These are phyloP conservation scores for Pythium biforme DNA, from an alignment of 352 stramenopile genomes.

Conservation along the genomic window DNA sequence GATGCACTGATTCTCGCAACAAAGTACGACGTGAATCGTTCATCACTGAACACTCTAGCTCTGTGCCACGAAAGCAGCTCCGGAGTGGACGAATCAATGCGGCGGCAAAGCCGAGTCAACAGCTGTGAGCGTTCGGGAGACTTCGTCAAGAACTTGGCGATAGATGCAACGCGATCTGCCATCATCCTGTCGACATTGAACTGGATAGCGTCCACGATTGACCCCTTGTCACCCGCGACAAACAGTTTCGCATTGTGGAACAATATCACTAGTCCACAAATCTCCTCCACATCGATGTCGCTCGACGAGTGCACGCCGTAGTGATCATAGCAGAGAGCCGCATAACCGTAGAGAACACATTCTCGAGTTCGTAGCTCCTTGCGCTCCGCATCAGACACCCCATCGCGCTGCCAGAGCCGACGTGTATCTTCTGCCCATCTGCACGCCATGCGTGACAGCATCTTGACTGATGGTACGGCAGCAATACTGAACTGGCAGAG, in stretches of 20 bases:
- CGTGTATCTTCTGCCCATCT: slow-evolving; percentile 25
- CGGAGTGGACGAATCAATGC: slow-evolving; percentile 43
- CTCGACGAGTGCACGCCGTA: slow-evolving; percentile 17
- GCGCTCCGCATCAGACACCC: slow-evolving; percentile 12
- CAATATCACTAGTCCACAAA: slow-evolving; percentile 44
- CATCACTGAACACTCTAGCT: not conserved
- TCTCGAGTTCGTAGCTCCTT: slow-evolving; percentile 34
- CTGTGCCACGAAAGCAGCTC: not conserved
- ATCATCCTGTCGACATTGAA: slow-evolving; percentile 34
- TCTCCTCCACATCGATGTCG: not conserved
- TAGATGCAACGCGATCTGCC: slow-evolving; percentile 19
- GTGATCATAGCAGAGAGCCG: slow-evolving; percentile 29
- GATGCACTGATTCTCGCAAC: not conserved
- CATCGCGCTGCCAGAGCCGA: slow-evolving; percentile 1
- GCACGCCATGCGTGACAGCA: slow-evolving; percentile 31
- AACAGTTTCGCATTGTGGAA: slow-evolving; percentile 38
- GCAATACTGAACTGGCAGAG: slow-evolving; percentile 24
- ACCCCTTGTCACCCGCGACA: not conserved
- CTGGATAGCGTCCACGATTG: slow-evolving; percentile 12
- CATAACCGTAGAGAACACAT: slow-evolving; percentile 42
- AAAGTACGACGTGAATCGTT: not conserved
- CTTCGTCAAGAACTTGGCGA: slow-evolving; percentile 10
- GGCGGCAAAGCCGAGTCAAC: slow-evolving; percentile 26
- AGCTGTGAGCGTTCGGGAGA: slow-evolving; percentile 7
- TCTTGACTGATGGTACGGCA: slow-evolving; percentile 17